Conservation (phyloP, 805 yeast species). For the Blastobotrys americana region DNA sequence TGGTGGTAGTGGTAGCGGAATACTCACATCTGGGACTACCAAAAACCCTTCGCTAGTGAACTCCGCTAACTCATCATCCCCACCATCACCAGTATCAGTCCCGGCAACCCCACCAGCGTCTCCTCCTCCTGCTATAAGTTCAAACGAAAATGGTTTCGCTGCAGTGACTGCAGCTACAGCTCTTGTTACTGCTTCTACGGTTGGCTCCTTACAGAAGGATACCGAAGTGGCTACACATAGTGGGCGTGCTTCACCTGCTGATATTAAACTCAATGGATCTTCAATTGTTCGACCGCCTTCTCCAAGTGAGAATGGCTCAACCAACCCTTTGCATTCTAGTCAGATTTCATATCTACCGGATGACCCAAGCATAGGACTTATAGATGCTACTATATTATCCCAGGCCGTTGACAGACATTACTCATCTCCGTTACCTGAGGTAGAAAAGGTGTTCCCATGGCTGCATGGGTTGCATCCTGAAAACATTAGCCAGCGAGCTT, state of each 20-base stretch:
- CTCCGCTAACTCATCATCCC: not conserved
- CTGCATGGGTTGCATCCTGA: slow-evolving; percentile 65
- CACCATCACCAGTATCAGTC: not conserved
- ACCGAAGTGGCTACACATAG: too few relatives aligned
- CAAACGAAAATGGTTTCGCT: not conserved
- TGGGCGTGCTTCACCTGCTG: not conserved
- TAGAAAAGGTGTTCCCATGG: slow-evolving; percentile 80
- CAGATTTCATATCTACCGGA: not conserved
- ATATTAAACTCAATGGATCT: not conserved
- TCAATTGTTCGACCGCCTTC: not conserved
- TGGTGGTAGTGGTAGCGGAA: too few relatives aligned
- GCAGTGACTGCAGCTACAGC: not conserved
- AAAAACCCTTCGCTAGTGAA: not conserved
- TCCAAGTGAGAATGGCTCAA: not conserved
- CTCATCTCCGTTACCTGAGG: slow-evolving; percentile 47
- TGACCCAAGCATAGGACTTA: slow-evolving; percentile 5
- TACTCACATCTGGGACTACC: not conserved
- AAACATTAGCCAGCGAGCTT: slow-evolving; percentile 49
- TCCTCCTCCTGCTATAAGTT: not conserved
- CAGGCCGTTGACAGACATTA: slow-evolving; percentile 24
- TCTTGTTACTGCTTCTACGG: not conserved
- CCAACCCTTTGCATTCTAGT: not conserved
- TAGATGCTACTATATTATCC: slow-evolving; percentile 14
- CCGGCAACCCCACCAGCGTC: not conserved
- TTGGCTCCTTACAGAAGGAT: too few relatives aligned